phyloP scores from a whole-genome alignment of 768 basidiomycete genomes.

The Cystobasidium tubakii region DNA sequence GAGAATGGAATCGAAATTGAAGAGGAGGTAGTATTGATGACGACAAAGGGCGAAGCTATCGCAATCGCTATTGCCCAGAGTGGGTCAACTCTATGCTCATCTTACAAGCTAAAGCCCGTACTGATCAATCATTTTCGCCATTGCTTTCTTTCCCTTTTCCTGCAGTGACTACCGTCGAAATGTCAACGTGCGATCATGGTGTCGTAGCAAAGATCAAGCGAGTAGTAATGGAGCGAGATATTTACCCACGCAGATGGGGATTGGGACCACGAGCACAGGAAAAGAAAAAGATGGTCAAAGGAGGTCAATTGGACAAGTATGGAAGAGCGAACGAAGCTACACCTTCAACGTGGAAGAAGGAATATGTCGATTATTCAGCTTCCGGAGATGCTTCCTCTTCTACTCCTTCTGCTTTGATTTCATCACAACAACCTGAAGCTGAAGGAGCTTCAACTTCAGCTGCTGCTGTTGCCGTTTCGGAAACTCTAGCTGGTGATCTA shows the following conservation, averaged over 20 bases:
- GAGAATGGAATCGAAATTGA: constrained; percentile 84
- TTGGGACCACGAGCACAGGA: constrained; percentile 87
- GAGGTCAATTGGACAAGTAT: constrained; percentile 92
- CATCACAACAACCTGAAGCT: constrained; percentile 38
- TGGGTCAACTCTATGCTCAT: neutral
- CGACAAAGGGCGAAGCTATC: constrained; percentile 72
- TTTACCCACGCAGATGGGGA: constrained; percentile 96
- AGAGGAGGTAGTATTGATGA: constrained; percentile 97
- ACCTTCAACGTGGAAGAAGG: constrained; percentile 80
- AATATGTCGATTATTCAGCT: constrained; percentile 76
- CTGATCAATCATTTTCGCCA: constrained; percentile 87
- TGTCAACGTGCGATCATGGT: constrained; percentile 95
- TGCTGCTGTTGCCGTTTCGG: neutral
- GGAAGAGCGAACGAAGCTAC: constrained; percentile 84
- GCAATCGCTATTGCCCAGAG: constrained; percentile 44
- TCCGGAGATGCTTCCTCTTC: constrained; percentile 44
- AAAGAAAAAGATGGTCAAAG: constrained; percentile 98
- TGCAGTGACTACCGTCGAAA: constrained; percentile 93
- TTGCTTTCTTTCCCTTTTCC: constrained; percentile 54
- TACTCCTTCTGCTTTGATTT: neutral
- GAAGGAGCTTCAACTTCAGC: constrained; percentile 36
- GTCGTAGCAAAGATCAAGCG: constrained; percentile 98
- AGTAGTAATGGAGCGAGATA: constrained; percentile 95
- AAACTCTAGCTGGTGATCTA: constrained; percentile 35
- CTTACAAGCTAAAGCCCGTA: neutral